Evolutionary conservation across 106 monocot species (phyloP).

Genomic region (Agapanthus africanus): DNA sequence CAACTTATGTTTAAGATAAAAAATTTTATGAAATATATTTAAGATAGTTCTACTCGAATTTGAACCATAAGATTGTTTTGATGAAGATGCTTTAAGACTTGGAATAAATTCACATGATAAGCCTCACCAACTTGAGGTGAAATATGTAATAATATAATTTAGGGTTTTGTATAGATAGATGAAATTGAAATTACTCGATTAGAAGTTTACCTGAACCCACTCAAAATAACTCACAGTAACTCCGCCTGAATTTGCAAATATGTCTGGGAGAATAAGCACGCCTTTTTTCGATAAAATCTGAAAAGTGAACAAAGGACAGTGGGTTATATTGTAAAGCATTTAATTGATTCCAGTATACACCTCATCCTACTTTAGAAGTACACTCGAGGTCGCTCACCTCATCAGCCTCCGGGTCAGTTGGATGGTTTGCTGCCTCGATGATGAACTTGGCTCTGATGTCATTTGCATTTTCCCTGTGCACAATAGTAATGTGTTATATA

Average conservation of each 20-base stretch:
- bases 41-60: not conserved
- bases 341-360: slow-evolving; percentile 2
- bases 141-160: not conserved
- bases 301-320: not conserved
- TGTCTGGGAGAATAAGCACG: slow-evolving; percentile 80
- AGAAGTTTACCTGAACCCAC: slow-evolving; percentile 76
- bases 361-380: slow-evolving; percentile 68
- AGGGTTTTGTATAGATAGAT: not conserved
- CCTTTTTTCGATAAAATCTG: slow-evolving; percentile 92
- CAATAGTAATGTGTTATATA: too few species aligned
- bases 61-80: not conserved
- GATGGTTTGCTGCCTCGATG: slow-evolving; percentile 80
- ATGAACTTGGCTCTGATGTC: slow-evolving; percentile 74
- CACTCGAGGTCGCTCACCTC: slow-evolving; percentile 31
- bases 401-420: slow-evolving; percentile 82
- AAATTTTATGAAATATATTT: not conserved
- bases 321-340: not conserved
- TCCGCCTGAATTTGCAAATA: slow-evolving; percentile 82
- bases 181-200: too few species aligned
- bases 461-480: slow-evolving; percentile 61
- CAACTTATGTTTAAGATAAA: not conserved
- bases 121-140: not conserved
- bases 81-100: slow-evolving; percentile 4
- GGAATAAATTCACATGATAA: not conserved
- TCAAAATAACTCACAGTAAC: slow-evolving; percentile 96